Percentiles rank a stretch among this genome's conserved stretches.
phyloP scores from a whole-genome alignment of 2,329 filamentous ascomycete species.

The Emydomyces testavorans region DNA sequence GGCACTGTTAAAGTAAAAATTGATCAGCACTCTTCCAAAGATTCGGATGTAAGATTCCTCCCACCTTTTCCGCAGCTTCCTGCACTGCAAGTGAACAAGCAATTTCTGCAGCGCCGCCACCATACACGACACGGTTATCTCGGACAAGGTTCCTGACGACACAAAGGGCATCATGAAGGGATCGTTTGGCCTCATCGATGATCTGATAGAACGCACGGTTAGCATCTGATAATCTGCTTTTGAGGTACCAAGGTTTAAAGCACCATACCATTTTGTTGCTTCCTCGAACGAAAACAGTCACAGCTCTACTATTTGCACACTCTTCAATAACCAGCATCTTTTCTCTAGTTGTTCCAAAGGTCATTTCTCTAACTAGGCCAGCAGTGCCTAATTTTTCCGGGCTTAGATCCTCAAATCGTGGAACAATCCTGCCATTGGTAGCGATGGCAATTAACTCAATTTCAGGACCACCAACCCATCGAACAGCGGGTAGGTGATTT shows the following conservation, averaged over 20 bases:
- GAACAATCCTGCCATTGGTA: constrained; percentile 94
- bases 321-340: constrained; percentile 99
- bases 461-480: constrained; percentile 96
- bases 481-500: constrained; percentile 87
- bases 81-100: constrained; percentile 94
- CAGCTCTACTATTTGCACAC: constrained; percentile 92
- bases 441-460: constrained; percentile 98
- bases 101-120: constrained; percentile 91
- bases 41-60: not conserved
- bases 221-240: not conserved
- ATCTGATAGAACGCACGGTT: constrained; percentile 46
- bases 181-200: constrained; percentile 97
- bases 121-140: constrained; percentile 96
- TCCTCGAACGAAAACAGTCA: constrained; percentile 90
- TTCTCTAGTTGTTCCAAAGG: constrained; percentile 91
- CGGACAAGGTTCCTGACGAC: constrained; percentile 92
- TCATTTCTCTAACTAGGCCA: constrained; percentile 86
- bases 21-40: not conserved
- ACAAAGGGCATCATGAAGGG: constrained; percentile 91
- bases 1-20: constrained; percentile 46
- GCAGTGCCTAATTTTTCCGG: constrained; percentile 82
- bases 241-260: constrained; percentile 7
- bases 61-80: constrained; percentile 72
- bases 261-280: constrained; percentile 93
- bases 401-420: constrained; percentile 87